Percentiles rank a stretch among this genome's conserved stretches.
Conservation (phyloP, 306 rosid species). For the Dalbergia cultrata region DNA sequence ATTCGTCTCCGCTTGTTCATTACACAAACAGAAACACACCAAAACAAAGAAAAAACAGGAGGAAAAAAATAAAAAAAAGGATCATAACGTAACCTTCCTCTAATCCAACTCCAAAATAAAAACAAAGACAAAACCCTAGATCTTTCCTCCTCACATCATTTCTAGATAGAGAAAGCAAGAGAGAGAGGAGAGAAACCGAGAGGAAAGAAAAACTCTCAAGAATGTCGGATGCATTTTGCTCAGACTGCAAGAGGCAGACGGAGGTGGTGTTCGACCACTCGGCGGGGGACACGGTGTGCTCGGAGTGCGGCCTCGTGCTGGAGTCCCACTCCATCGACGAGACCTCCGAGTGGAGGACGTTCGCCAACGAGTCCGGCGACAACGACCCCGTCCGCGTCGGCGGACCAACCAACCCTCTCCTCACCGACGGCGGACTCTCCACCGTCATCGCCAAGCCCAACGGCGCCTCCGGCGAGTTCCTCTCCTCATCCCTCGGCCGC, state of each 20-base stretch:
- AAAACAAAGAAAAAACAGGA: too few species aligned
- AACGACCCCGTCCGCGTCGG: slow-evolving; percentile 98
- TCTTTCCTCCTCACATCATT: not conserved
- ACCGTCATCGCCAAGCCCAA: slow-evolving; percentile 92
- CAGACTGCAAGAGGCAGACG: slow-evolving; percentile 91
- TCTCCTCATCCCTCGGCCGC: slow-evolving; percentile 87
- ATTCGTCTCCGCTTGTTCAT: not conserved
- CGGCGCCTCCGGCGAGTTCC: slow-evolving; percentile 81
- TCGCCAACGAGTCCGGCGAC: slow-evolving; percentile 95
- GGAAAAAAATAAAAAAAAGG: too few species aligned
- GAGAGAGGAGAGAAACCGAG: not conserved
- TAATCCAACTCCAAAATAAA: not conserved
- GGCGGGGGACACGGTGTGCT: slow-evolving; percentile 91
- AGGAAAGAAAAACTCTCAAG: not conserved
- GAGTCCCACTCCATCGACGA: slow-evolving; percentile 97
- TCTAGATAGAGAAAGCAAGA: slow-evolving; percentile 15
- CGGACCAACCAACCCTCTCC: slow-evolving; percentile 85
- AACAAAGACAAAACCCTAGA: not conserved
- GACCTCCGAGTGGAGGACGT: slow-evolving; percentile 92
- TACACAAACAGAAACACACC: not conserved
- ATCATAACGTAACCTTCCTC: not conserved
- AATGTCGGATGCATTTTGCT: slow-evolving; percentile 90
- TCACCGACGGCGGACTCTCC: slow-evolving; percentile 88
- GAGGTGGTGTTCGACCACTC: slow-evolving; percentile 96
- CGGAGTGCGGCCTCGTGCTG: slow-evolving; percentile 92